Conservation (phyloP, 2,329 filamentous ascomycete genomes). For the Arthroderma uncinatum region DNA sequence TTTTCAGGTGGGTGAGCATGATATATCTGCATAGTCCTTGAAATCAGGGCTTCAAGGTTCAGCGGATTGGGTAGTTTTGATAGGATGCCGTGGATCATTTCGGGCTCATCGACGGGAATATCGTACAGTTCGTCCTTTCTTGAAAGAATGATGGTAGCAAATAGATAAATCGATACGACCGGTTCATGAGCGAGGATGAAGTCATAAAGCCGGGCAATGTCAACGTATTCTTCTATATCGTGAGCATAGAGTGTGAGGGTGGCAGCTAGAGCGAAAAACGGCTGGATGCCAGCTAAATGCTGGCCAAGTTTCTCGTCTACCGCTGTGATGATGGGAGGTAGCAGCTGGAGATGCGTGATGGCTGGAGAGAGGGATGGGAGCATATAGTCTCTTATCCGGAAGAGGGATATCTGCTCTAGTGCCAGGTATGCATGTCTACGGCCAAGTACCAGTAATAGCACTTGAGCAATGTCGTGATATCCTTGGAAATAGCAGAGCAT, state of each 20-base stretch:
- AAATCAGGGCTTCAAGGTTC: conserved; percentile 67
- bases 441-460: conserved; percentile 76
- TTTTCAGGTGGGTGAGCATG: conserved; percentile 57
- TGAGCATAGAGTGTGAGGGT: conserved; percentile 95
- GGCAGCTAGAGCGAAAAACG: conserved; percentile 87
- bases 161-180: conserved; percentile 83
- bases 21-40: conserved; percentile 53
- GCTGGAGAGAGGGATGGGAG: conserved; percentile 74
- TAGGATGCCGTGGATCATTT: conserved; percentile 82
- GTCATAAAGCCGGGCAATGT: conserved; percentile 86
- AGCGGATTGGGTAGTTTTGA: conserved; percentile 75
- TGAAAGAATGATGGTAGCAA: conserved; percentile 73
- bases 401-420: conserved; percentile 69
- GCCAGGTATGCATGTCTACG: conserved; percentile 48
- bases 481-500: conserved; percentile 94
- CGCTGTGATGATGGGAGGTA: conserved; percentile 66
- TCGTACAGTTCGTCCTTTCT: conserved; percentile 76
- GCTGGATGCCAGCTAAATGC: conserved; percentile 68
- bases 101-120: conserved; percentile 69
- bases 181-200: conserved; percentile 78
- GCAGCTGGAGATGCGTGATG: conserved; percentile 70
- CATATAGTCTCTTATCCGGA: conserved; percentile 97
- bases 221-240: conserved; percentile 78
- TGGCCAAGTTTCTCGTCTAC: conserved; percentile 60
- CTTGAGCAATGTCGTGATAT: conserved; percentile 97